Evolutionary conservation across 129 eudicot genomes (phyloP), one percentile per base, ranked within the genome.

Genomic region (Helianthus tuberosus): DNA sequence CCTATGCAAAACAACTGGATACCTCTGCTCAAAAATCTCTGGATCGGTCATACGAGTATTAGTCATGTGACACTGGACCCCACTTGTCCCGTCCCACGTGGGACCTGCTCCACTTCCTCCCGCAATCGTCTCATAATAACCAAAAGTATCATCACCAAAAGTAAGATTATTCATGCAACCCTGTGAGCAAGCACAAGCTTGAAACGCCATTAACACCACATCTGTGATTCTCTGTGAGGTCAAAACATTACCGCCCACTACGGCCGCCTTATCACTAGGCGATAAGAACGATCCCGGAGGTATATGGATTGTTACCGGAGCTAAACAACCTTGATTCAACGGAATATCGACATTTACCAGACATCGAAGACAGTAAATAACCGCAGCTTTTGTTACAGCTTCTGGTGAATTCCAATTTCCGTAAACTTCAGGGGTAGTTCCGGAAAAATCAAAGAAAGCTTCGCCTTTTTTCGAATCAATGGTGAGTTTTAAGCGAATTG

Each of bases 91-190:
- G 1, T 90, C 93, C 98, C 98, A 94, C 8, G 75, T 77, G 13
- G 98, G 98, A 11, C 98, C 98, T 0, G 98, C 98, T 49, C 98
- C 98, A 47, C 97, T 82, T 48, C 98, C 98, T 20, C 98, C 98
- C n/a, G 92, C 98, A 50, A 94, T 94, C 5, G 98, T 94, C 77
- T 94, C 98, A 6, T 94, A 94, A 72, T 94, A 94, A 5, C 98
- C 98, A 36, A 94, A 94, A 1, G 93, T 88, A n/a, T 88, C 77
- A 7, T 94, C 98, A 73, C 98, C 98, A 72, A 94, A 94, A 48
- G 99, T 94, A 46, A 94, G 85, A 72, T 94, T 94, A 59, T 94
- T 94, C 99, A 94, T 94, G 75, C 99, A 94, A 32, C 99, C 99
- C 66, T 94, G 97, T 25, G 99, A 94, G 58, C 99, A 94, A 62